Evolutionary conservation across 257 asterid genomes (phyloP).

Genomic region (Solanum pennellii): DNA sequence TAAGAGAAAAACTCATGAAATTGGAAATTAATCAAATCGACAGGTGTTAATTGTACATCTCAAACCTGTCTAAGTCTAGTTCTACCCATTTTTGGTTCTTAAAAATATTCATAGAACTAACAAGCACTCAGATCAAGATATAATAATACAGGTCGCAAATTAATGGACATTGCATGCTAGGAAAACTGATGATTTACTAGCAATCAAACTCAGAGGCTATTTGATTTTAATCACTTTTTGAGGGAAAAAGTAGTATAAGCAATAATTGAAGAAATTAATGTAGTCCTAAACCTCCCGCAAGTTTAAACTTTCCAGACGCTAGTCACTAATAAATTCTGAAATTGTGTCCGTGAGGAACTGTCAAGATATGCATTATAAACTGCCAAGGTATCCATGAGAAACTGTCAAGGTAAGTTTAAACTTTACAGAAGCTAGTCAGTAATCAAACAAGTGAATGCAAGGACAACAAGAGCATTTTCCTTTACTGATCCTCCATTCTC

Average conservation of each 20-base stretch:
- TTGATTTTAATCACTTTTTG: background rate
- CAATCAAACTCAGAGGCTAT: background rate
- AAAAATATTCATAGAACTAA: background rate
- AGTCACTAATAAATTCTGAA: background rate
- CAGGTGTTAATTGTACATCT: background rate
- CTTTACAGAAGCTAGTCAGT: too few relatives aligned
- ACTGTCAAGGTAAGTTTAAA: too few relatives aligned
- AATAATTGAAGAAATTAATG: background rate
- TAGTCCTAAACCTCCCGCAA: background rate
- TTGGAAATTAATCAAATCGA: background rate
- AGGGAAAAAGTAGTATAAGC: background rate
- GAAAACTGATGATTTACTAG: background rate
- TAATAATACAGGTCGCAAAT: background rate
- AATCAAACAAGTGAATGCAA: background rate
- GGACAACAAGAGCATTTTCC: background rate
- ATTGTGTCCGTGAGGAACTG: background rate
- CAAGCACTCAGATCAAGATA: background rate
- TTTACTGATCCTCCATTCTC: background rate
- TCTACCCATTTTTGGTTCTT: background rate
- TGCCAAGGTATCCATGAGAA: background rate
- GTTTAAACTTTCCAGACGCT: background rate
- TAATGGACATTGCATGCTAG: background rate
- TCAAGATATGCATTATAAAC: background rate
- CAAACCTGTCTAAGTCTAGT: background rate
- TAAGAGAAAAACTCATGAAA: background rate